Evolutionary conservation across 805 yeast species (phyloP).

Genomic region (Spathaspora girioi): DNA sequence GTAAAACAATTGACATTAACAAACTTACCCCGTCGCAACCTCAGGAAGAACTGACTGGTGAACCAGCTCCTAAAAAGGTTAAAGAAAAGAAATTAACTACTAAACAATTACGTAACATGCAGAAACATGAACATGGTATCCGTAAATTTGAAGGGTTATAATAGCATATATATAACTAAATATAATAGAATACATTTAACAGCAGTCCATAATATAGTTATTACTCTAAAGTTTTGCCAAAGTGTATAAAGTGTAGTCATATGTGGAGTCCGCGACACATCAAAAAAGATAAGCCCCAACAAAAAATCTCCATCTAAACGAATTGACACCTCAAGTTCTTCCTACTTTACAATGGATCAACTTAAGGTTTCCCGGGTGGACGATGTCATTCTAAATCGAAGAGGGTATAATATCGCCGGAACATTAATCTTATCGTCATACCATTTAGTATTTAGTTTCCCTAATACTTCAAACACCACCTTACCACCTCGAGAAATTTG

Average conservation of each 20-base stretch:
- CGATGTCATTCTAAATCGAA: conserved; percentile 33
- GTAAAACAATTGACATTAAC: conserved; percentile 17
- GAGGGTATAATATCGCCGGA: conserved; percentile 36
- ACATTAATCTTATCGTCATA: conserved; percentile 31
- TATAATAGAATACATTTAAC: neutral
- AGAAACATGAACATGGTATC: conserved; percentile 61
- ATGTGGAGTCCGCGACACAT: no score
- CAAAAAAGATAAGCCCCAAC: neutral
- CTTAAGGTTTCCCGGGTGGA: conserved; percentile 28
- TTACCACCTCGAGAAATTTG: conserved; percentile 62
- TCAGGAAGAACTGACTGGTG: conserved; percentile 11
- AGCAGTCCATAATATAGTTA: no score
- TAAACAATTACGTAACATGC: conserved; percentile 46
- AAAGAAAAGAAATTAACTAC: conserved; percentile 30
- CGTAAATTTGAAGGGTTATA: conserved; percentile 59
- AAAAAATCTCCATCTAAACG: no score
- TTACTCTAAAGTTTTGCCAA: no score
- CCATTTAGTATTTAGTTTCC: conserved; percentile 39
- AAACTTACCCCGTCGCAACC: conserved; percentile 9
- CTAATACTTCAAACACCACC: neutral
- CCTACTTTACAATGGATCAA: conserved; percentile 22
- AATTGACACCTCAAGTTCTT: neutral
- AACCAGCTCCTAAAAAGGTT: conserved; percentile 21
- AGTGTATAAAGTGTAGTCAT: no score
- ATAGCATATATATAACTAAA: neutral